phyloP scores from a whole-genome alignment of 257 asterid species.

The Parsonsia alboflavescens region DNA sequence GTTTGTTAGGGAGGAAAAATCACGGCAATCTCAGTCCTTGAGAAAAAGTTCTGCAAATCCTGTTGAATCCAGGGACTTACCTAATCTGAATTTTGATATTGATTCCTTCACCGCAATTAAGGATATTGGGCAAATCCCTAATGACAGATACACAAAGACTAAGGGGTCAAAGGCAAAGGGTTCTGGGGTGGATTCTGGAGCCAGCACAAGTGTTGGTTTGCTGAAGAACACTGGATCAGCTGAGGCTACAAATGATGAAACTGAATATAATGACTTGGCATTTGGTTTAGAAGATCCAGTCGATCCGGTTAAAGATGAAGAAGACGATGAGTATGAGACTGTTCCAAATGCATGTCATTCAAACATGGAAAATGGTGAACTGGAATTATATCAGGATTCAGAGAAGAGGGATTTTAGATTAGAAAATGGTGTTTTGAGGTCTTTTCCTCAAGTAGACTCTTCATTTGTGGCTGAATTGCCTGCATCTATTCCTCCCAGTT shows the following conservation, averaged over 20 bases:
- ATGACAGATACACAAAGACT: constrained; percentile 33
- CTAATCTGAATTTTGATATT: constrained; percentile 46
- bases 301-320: constrained; percentile 43
- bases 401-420: constrained; percentile 51
- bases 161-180: constrained; percentile 53
- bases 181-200: constrained; percentile 43
- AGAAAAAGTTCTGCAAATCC: constrained; percentile 56
- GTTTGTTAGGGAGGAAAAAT: constrained; percentile 58
- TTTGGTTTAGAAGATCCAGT: constrained; percentile 46
- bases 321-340: constrained; percentile 50
- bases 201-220: constrained; percentile 40
- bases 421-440: constrained; percentile 50
- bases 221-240: constrained; percentile 39
- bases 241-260: constrained; percentile 34
- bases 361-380: constrained; percentile 20
- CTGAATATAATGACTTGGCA: constrained; percentile 43
- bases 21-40: constrained; percentile 52
- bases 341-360: constrained; percentile 13
- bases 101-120: constrained; percentile 47
- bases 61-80: constrained; percentile 38
- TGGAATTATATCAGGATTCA: constrained; percentile 26
- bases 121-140: constrained; percentile 39
- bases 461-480: constrained; percentile 52
- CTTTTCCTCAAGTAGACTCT: constrained; percentile 51
- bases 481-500: constrained; percentile 29